A percentile compares a stretch with the other conserved stretches of the same genome.
Evolutionary conservation across 306 rosid genomes (phyloP).

Genomic region (Cicer cuneatum): DNA sequence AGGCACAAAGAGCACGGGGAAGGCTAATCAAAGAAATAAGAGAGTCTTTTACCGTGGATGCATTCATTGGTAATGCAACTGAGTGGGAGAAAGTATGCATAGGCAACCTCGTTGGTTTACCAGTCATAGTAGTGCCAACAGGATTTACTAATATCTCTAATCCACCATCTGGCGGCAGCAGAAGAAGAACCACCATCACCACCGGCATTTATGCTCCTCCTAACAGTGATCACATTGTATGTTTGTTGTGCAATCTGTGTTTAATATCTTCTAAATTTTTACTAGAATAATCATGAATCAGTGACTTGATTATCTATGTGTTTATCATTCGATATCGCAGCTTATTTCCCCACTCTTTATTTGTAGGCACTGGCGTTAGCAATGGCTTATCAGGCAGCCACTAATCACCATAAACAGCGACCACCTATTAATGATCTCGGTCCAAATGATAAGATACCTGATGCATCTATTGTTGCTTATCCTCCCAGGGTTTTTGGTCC

Average conservation of each 20-base stretch:
- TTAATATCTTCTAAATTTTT: conserved; percentile 13
- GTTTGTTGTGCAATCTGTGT: conserved; percentile 15
- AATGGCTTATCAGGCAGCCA: conserved; percentile 73
- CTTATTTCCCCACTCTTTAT: neutral
- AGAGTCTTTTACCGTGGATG: conserved; percentile 66
- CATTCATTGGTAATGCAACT: conserved; percentile 73
- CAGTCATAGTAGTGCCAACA: conserved; percentile 67
- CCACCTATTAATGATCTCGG: conserved; percentile 72
- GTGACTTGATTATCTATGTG: neutral
- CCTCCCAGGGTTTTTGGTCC: conserved; percentile 49
- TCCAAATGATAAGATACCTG: conserved; percentile 51
- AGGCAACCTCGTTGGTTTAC: conserved; percentile 82
- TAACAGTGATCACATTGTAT: conserved; percentile 58
- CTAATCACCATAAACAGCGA: conserved; percentile 69
- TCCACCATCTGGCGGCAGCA: conserved; percentile 53
- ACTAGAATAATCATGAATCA: neutral
- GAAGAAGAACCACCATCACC: conserved; percentile 58
- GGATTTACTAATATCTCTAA: conserved; percentile 57
- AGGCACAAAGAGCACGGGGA: conserved; percentile 80
- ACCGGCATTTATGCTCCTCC: conserved; percentile 73
- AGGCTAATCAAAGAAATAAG: conserved; percentile 62
- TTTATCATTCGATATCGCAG: neutral
- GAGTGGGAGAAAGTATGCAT: conserved; percentile 84
- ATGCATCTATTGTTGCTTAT: conserved; percentile 38
- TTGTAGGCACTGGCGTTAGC: conserved; percentile 70